Percentiles rank a stretch among this genome's conserved stretches.
phyloP scores from a whole-genome alignment of 352 stramenopile genomes.

The Thalassiosira hispida region DNA sequence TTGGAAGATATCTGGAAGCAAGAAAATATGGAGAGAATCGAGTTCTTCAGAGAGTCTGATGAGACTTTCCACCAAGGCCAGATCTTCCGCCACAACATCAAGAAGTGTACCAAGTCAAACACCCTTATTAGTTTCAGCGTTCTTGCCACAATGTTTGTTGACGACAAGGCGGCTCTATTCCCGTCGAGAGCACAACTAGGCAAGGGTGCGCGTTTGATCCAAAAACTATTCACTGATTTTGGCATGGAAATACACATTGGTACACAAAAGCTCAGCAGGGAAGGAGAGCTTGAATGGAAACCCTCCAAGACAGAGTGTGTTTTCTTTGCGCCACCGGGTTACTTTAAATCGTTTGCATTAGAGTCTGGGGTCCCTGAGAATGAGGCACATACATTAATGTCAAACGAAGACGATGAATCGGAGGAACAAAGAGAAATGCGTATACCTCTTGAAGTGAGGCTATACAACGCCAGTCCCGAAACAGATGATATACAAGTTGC shows the following conservation, averaged over 20 bases:
- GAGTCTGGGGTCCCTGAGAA: neutral
- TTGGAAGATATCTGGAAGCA: conserved; percentile 11
- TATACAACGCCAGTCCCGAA: neutral
- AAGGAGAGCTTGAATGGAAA: neutral
- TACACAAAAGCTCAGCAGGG: neutral
- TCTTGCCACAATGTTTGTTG: conserved; percentile 4
- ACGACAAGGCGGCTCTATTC: conserved; percentile 17
- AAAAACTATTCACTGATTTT: conserved; percentile 10
- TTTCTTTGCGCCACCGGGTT: conserved; percentile 5
- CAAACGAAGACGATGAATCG: neutral
- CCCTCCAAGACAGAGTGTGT: conserved; percentile 46
- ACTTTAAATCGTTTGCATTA: neutral
- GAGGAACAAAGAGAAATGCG: neutral
- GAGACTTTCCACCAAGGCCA: conserved; percentile 1
- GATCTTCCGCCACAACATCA: neutral
- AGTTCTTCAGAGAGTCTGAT: neutral
- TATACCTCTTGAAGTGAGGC: neutral
- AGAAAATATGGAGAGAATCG: neutral
- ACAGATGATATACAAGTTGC: neutral
- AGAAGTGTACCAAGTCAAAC: neutral
- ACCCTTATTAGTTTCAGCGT: neutral
- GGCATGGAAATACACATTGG: conserved; percentile 45
- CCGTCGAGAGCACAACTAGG: neutral
- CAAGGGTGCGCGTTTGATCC: conserved; percentile 11
- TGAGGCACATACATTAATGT: neutral